Conservation (phyloP, 208 protist genomes). For the Vickermania spadyakhi region DNA sequence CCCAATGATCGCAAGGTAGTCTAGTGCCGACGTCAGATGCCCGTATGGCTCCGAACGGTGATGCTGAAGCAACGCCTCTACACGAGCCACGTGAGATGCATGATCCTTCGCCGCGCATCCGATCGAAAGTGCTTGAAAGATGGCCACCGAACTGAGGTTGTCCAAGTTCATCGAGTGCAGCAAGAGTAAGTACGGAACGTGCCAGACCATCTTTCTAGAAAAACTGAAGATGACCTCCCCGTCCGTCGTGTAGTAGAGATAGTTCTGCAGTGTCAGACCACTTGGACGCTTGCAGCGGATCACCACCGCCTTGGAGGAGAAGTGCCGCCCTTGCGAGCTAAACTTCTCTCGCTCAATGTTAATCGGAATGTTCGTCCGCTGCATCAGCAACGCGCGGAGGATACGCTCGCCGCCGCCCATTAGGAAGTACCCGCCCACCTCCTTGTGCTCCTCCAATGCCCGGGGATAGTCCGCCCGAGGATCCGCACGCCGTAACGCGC, state of each 20-base stretch:
- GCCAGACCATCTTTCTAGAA: slow-evolving; percentile 76
- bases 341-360: slow-evolving; percentile 89
- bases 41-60: slow-evolving; percentile 76
- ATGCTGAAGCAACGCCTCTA: slow-evolving; percentile 85
- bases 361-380: slow-evolving; percentile 93
- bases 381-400: slow-evolving; percentile 94
- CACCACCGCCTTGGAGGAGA: slow-evolving; percentile 92
- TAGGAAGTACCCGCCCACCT: slow-evolving; percentile 99
- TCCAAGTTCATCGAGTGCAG: slow-evolving; percentile 55
- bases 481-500: slow-evolving; percentile 62
- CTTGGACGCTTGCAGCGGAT: slow-evolving; percentile 93
- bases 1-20: slow-evolving; percentile 73
- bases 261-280: slow-evolving; percentile 90
- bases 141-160: slow-evolving; percentile 36
- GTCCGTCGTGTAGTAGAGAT: slow-evolving; percentile 95
- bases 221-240: slow-evolving; percentile 87
- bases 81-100: slow-evolving; percentile 50
- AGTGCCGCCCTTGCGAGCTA: slow-evolving; percentile 84
- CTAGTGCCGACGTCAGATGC: slow-evolving; percentile 50
- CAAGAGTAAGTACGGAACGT: slow-evolving; percentile 72
- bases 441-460: slow-evolving; percentile 90
- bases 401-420: slow-evolving; percentile 97
- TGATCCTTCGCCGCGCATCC: not conserved
- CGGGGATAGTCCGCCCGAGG: slow-evolving; percentile 55
- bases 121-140: slow-evolving; percentile 59